Conservation (phyloP, 495 filamentous ascomycete species). For the Aspergillus nidulans region DNA sequence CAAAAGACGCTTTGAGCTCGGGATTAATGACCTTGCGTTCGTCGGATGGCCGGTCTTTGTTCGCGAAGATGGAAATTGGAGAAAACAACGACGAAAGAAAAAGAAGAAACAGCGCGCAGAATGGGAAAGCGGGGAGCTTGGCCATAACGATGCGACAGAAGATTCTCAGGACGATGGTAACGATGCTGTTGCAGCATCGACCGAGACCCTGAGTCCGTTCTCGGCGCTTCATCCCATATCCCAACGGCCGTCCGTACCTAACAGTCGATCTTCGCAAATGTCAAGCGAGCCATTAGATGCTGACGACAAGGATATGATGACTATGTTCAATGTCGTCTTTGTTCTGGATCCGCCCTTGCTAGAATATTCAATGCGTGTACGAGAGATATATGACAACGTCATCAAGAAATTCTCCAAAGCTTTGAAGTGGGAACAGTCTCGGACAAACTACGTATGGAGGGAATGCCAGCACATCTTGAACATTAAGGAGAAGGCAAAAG, state of each 20-base stretch:
- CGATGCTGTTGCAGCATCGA: constrained; percentile 28
- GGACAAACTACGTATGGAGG: constrained; percentile 80
- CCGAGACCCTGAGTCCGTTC: constrained; percentile 30
- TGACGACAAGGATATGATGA: constrained; percentile 65
- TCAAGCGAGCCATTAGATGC: constrained; percentile 40
- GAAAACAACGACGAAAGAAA: constrained; percentile 65
- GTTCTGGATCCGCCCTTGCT: constrained; percentile 73
- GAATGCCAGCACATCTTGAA: constrained; percentile 74
- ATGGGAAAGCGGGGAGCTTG: constrained; percentile 39
- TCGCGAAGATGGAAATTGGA: constrained; percentile 80
- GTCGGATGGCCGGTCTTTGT: constrained; percentile 86
- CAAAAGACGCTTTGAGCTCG: constrained; percentile 81
- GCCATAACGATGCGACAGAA: constrained; percentile 40
- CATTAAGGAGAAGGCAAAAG: constrained; percentile 72
- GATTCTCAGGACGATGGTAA: constrained; percentile 25
- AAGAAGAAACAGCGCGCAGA: constrained; percentile 48
- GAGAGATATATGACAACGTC: constrained; percentile 80
- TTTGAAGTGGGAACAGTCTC: constrained; percentile 85
- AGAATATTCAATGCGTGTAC: constrained; percentile 68
- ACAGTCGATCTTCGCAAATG: constrained; percentile 31
- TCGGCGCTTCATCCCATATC: constrained; percentile 26
- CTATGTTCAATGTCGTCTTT: constrained; percentile 97
- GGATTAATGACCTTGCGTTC: constrained; percentile 77
- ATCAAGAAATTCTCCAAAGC: constrained; percentile 86
- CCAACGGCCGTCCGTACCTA: constrained; percentile 35